A percentile compares a stretch with the other conserved stretches of the same genome.
These are phyloP conservation scores for Starmera pachycereana DNA, from an alignment of 805 yeast species.

Conservation along the genomic window DNA sequence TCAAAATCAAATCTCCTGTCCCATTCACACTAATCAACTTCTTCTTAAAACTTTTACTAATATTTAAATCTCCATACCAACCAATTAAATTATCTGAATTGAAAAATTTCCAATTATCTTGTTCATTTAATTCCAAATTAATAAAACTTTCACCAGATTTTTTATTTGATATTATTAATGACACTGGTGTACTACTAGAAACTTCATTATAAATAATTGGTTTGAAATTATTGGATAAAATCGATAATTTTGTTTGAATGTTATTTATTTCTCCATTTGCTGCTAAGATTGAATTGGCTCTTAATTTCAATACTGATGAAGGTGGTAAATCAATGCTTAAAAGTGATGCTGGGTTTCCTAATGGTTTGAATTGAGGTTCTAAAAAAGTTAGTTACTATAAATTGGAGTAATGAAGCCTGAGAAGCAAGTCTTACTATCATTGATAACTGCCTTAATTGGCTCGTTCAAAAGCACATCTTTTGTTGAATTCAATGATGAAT, in stretches of 20 bases:
- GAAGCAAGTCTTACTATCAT: no score
- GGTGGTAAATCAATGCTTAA: conserved; percentile 17
- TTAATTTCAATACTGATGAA: conserved; percentile 13
- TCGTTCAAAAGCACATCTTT: no score
- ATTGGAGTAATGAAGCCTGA: no score
- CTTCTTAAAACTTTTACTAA: conserved; percentile 1
- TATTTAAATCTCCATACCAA: conserved; percentile 12
- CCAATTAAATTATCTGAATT: conserved; percentile 7
- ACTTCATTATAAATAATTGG: conserved; percentile 11
- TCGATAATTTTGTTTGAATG: conserved; percentile 1
- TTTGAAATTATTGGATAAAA: conserved; percentile 4
- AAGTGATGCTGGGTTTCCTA: conserved; percentile 18
- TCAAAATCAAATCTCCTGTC: conserved; percentile 19
- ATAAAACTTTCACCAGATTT: conserved; percentile 3
- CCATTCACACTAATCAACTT: conserved; percentile 8
- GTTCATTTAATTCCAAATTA: conserved; percentile 5
- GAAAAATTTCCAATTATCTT: conserved; percentile 9
- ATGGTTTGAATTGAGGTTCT: conserved; percentile 18
- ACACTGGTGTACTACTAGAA: conserved; percentile 9
- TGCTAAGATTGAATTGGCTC: conserved; percentile 12
- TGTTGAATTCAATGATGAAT: no score
- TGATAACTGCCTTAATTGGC: no score
- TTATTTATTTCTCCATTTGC: conserved; percentile 10
- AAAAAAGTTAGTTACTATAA: neutral
- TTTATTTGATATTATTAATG: conserved; percentile 7